phyloP scores from a whole-genome alignment of 1,139 yeast genomes.

The Taiozyma sp. region DNA sequence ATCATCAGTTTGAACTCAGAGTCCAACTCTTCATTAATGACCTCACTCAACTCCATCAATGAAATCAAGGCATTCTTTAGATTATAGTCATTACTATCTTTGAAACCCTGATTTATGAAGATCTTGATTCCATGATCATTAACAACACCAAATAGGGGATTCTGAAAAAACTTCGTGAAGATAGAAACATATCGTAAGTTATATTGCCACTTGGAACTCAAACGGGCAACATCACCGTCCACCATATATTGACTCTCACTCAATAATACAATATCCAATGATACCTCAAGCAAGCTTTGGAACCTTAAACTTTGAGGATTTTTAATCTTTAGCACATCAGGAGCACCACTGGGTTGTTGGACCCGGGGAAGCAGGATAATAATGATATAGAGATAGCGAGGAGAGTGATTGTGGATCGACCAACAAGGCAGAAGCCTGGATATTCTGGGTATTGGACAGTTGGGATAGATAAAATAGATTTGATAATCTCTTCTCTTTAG shows the following conservation, averaged over 20 bases:
- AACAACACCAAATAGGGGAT: constrained; percentile 20
- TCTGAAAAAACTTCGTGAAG: constrained; percentile 15
- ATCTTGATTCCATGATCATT: constrained; percentile 12
- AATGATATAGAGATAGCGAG: constrained; percentile 15
- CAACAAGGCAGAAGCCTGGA: constrained; percentile 13
- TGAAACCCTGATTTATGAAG: constrained; percentile 20
- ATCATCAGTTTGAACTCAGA: constrained; percentile 14
- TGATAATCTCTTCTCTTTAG: constrained; percentile 19
- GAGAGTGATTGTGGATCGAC: constrained; percentile 18
- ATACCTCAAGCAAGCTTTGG: constrained; percentile 22
- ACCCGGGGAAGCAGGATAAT: constrained; percentile 13
- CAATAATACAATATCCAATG: constrained; percentile 25
- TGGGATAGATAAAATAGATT: constrained; percentile 20
- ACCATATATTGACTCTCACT: constrained; percentile 25
- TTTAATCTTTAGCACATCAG: constrained; percentile 25
- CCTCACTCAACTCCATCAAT: constrained; percentile 20
- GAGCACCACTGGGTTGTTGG: constrained; percentile 25
- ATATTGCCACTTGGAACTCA: constrained; percentile 3
- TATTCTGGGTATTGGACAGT: constrained; percentile 9
- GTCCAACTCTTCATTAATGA: constrained; percentile 8
- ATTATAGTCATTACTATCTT: constrained; percentile 16
- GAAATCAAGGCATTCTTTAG: constrained; percentile 22
- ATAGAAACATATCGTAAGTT: constrained; percentile 17
- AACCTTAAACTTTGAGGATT: constrained; percentile 22
- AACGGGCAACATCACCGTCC: constrained; percentile 14